Base-by-base conservation (phyloP, 805 yeast species). In the Lachancea sp. region DNA sequence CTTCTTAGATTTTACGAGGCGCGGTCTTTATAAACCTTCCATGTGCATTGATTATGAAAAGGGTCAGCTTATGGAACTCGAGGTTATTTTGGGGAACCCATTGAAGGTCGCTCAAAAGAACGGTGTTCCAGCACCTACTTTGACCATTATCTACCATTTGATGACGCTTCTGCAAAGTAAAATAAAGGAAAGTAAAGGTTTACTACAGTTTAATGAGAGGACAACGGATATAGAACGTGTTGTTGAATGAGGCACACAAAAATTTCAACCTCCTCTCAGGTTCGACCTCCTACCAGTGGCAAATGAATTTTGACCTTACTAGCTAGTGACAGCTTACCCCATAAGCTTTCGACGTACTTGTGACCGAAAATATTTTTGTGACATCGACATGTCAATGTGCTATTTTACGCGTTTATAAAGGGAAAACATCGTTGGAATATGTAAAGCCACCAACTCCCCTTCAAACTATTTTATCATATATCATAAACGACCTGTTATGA, bases 51-150 rank as follows among this genome's bases (percentile, higher is more conserved):
- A 81, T 51, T 67, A 67, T 20, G 67, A 72, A 33, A 77, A 78
- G 39, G 72, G 75, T 29, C 78, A 80, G 50, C 74, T 78, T 28
- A 74, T 82, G 62, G 92, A 83, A 60, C 58, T 80, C 29, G 86
- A 82, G 54, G 77, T 73, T 19, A 78, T 83, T 42, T 61, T 83
- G 22, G 87, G 89, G n/a, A 83, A 81, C 50, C 69, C 83, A 1
- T 51, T 80, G 32, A 60, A 58, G 21, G 63, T 70, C 29, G 83
- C 80, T 5, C 58, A 60, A 32, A 63, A 63, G 43, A 54, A 67
- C 42, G 64, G 69, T 0, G 71, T 78, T 8, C 50, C 57, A 19
- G 70, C 87, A 0, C 95, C 95, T 1, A 65, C 69, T 3, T 69
- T 87, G 41, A 57, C 68, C 2, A 57, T 77, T 39, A 47, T 86